Evolutionary conservation across 2,329 filamentous ascomycete species (phyloP), one percentile per base, ranked within the genome.

Genomic region (Seiridium unicorne): DNA sequence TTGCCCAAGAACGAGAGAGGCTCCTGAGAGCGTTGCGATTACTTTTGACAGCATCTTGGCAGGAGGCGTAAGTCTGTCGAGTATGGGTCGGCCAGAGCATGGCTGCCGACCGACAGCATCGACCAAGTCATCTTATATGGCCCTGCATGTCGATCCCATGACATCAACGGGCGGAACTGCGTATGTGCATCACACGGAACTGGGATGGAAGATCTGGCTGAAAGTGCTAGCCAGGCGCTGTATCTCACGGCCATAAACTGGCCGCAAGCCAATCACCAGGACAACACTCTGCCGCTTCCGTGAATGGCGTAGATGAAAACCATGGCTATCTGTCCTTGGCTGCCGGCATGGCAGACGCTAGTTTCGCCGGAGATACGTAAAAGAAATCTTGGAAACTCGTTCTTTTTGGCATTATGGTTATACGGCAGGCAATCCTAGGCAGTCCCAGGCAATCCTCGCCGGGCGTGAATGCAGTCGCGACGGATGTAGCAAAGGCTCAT

Each of bases 1-100:
- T 77, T 66, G 34, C 81, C 58, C 10, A 35, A 73, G 0, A 81
- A 55, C 64, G 32, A 68, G 58, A 11, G 59, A 49, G 9, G 65
- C 63, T 10, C 61, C 59, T 6, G 65, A 63, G 60, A 70, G 62
- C 38, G 63, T 26, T 32, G 60, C 54, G 4, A 68, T 46, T 8
- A 38, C 51, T 47, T 51, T 58, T 34, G 62, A 59, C 38, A 59
- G 48, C 65, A 67, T 67, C 55, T 58, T 61, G 42, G n/a, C 8
- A 5, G 32, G 32, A 36, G n/a, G 10, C 18, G 38, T 9, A 18
- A 38, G 42, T 55, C 13, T 55, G 6, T n/a, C 7, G 35, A 53
- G n/a, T 36, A 9, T 38, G 34, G 38, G 38, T n/a, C 11, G 34
- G 8, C 35, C 34, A 18, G 49, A 18, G 11, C n/a, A 38, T 32